Evolutionary conservation across 2,329 filamentous ascomycete species (phyloP).

Genomic region (Hypoxylon sp.): DNA sequence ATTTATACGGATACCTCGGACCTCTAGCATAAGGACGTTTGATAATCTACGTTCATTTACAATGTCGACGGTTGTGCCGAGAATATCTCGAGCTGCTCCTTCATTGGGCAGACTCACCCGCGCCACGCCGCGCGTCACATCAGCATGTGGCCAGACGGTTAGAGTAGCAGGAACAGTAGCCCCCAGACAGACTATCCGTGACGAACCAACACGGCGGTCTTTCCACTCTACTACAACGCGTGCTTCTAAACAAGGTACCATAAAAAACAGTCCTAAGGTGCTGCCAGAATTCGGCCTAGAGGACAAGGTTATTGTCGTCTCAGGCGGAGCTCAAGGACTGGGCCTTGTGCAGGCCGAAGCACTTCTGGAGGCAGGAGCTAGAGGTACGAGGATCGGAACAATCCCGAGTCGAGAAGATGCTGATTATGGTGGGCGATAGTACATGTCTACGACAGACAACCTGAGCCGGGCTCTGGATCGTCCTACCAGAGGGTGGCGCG

Average conservation of each 20-base stretch:
- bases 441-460: slow-evolving; percentile 76
- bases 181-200: slow-evolving; percentile 18
- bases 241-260: slow-evolving; percentile 22
- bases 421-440: slow-evolving; percentile 59
- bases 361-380: slow-evolving; percentile 83
- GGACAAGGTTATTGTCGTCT: slow-evolving; percentile 81
- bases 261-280: slow-evolving; percentile 35
- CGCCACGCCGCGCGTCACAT: slow-evolving; percentile 32
- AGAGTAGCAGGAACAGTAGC: slow-evolving; percentile 27
- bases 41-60: slow-evolving; percentile 22
- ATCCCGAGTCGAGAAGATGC: neutral
- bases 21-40: neutral
- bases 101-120: slow-evolving; percentile 44
- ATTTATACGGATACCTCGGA: slow-evolving; percentile 13
- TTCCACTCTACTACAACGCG: slow-evolving; percentile 35
- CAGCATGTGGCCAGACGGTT: slow-evolving; percentile 33
- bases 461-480: slow-evolving; percentile 65
- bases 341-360: slow-evolving; percentile 85
- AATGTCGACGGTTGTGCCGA: slow-evolving; percentile 46
- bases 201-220: slow-evolving; percentile 29
- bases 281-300: slow-evolving; percentile 83
- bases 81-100: slow-evolving; percentile 42
- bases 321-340: slow-evolving; percentile 82
- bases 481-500: slow-evolving; percentile 77
- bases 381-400: slow-evolving; percentile 58